Percentiles rank a stretch among this genome's conserved stretches.
Conservation (phyloP, 352 stramenopile species). For the Pythium sukuiense region DNA sequence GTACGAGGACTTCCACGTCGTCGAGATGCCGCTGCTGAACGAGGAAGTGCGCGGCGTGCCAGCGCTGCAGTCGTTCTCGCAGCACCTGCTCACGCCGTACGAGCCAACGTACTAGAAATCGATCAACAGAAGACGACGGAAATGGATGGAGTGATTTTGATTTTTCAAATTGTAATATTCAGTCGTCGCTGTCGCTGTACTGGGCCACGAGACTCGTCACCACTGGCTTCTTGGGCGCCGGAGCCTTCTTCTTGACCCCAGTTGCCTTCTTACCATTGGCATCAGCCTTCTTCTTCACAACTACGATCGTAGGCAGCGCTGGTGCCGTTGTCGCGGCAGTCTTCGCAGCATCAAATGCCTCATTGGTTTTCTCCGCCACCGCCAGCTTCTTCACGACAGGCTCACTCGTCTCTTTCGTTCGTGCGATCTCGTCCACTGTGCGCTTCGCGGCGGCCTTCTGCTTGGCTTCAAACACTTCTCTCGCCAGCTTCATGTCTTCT, state of each 20-base stretch:
- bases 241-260: conserved; percentile 32
- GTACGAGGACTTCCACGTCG: conserved; percentile 99
- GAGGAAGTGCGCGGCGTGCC: conserved; percentile 97
- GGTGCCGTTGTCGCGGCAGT: background rate
- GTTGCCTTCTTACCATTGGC: conserved; percentile 35
- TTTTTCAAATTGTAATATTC: conserved; percentile 16
- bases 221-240: conserved; percentile 31
- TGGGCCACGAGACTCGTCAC: conserved; percentile 65
- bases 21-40: conserved; percentile 98
- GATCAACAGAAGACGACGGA: background rate
- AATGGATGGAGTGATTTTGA: background rate
- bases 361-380: conserved; percentile 8
- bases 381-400: conserved; percentile 20
- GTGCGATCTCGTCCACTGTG: conserved; percentile 23
- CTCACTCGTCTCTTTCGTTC: background rate
- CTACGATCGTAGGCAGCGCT: conserved; percentile 22
- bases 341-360: conserved; percentile 1
- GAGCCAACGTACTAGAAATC: conserved; percentile 60
- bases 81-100: conserved; percentile 94
- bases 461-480: conserved; percentile 51
- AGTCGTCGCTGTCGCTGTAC: conserved; percentile 77
- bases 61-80: conserved; percentile 92
- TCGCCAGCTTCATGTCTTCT: conserved; percentile 47
- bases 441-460: conserved; percentile 34
- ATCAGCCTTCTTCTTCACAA: conserved; percentile 35